These are phyloP conservation scores for Sequoia sempervirens DNA, from an alignment of 75 land plant species.

Conservation along the genomic window DNA sequence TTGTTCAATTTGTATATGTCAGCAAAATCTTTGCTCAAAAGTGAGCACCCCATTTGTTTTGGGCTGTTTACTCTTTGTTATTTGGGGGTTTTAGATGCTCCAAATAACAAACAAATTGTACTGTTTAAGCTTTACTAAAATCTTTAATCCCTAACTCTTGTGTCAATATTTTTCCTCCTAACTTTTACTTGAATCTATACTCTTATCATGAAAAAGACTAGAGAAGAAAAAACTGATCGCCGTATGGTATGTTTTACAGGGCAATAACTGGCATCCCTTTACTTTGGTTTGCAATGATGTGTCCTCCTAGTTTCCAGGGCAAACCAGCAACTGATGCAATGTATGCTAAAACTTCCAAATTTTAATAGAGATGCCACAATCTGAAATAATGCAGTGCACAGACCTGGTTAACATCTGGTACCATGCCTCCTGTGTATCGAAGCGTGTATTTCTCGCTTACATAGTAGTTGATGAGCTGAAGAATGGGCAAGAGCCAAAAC, in stretches of 20 bases:
- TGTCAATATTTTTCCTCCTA: too few species aligned
- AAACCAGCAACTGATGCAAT: neutral
- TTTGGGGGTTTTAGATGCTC: neutral
- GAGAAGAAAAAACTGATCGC: too few species aligned
- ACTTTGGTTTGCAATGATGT: too few species aligned
- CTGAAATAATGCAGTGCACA: neutral
- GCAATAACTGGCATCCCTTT: too few species aligned
- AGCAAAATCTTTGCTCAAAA: neutral
- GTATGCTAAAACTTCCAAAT: neutral
- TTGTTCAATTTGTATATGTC: neutral
- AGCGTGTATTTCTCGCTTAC: conserved; percentile 90
- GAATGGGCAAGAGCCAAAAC: neutral
- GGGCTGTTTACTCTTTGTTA: neutral
- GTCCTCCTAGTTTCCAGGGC: too few species aligned
- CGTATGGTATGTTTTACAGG: too few species aligned
- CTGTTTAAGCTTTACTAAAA: too few species aligned
- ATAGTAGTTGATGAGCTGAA: conserved; percentile 89
- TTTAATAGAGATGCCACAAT: neutral
- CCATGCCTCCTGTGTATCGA: conserved; percentile 99
- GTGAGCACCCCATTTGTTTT: neutral
- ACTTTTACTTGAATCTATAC: too few species aligned
- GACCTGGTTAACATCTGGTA: conserved; percentile 99
- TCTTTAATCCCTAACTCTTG: too few species aligned
- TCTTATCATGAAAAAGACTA: too few species aligned
- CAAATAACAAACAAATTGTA: too few species aligned